Conservation (phyloP, 805 yeast species). For the Candida awuae region DNA sequence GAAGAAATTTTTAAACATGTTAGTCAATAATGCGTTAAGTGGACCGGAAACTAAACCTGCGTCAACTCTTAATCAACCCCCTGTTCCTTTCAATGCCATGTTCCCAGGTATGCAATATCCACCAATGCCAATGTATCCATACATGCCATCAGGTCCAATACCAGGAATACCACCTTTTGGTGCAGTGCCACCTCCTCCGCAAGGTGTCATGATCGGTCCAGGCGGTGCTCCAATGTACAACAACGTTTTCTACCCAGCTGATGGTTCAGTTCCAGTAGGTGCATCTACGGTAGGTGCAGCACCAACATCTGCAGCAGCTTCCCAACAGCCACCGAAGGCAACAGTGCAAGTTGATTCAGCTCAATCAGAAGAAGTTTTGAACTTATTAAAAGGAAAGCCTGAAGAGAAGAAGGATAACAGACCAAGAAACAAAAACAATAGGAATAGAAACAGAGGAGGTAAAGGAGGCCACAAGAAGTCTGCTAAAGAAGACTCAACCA, state of each 20-base stretch:
- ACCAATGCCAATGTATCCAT: conserved; percentile 8
- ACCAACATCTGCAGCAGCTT: no score
- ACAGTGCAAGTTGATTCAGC: neutral
- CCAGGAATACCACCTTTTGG: conserved; percentile 1
- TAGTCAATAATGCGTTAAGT: conserved; percentile 4
- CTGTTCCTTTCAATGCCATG: neutral
- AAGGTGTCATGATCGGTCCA: no score
- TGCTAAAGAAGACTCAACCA: no score
- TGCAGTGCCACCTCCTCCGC: no score
- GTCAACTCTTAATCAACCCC: neutral
- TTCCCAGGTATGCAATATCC: conserved; percentile 7
- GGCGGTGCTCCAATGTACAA: no score
- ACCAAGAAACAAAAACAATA: neutral
- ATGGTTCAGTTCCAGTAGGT: neutral
- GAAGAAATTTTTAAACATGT: conserved; percentile 22
- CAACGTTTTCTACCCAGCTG: no score
- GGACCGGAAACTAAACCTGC: neutral
- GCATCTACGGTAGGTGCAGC: neutral
- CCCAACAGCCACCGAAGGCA: neutral
- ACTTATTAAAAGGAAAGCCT: neutral
- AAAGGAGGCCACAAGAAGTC: conserved; percentile 17
- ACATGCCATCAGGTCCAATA: neutral
- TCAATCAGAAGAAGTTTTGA: neutral
- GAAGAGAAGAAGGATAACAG: conserved; percentile 3
- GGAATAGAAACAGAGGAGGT: conserved; percentile 14